Conservation (phyloP, 1,284 basidiomycete genomes). For the Fistulina hepatica region DNA sequence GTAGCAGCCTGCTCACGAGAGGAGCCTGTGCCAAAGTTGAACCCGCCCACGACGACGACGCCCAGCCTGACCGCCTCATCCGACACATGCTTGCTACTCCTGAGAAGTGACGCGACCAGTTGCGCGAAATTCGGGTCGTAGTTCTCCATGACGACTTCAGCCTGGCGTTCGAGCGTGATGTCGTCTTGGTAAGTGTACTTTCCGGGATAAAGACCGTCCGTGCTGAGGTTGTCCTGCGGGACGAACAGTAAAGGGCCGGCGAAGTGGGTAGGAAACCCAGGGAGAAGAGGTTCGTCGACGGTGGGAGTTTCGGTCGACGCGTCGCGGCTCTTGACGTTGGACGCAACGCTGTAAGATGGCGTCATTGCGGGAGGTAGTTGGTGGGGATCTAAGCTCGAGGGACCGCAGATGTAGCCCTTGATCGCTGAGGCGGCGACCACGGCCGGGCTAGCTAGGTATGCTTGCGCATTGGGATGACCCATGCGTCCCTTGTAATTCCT, state of each 20-base stretch:
- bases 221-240: conserved; percentile 97
- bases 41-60: conserved; percentile 82
- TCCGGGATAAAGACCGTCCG: conserved; percentile 97
- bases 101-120: conserved; percentile 52
- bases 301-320: conserved; percentile 13
- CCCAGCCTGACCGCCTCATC: conserved; percentile 36
- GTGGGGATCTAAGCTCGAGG: conserved; percentile 54
- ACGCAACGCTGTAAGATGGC: conserved; percentile 47
- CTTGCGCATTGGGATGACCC: conserved; percentile 91
- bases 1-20: conserved; percentile 99
- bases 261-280: conserved; percentile 79
- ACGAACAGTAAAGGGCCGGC: conserved; percentile 81
- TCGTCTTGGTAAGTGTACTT: conserved; percentile 99
- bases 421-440: conserved; percentile 95
- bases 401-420: conserved; percentile 85
- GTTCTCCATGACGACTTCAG: conserved; percentile 98
- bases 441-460: conserved; percentile 92
- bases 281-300: conserved; percentile 50
- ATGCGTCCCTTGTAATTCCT: conserved; percentile 99
- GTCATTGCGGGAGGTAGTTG: conserved; percentile 42
- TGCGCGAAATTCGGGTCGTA: conserved; percentile 86
- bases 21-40: conserved; percentile 98
- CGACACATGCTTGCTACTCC: conserved; percentile 15
- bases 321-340: background rate
- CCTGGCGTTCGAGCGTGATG: conserved; percentile 90